Percentiles rank a stretch among this genome's conserved stretches.
These are phyloP conservation scores for Pecoramyces ruminantium DNA, from an alignment of 192 early-diverging fungal genomes.

Conservation along the genomic window DNA sequence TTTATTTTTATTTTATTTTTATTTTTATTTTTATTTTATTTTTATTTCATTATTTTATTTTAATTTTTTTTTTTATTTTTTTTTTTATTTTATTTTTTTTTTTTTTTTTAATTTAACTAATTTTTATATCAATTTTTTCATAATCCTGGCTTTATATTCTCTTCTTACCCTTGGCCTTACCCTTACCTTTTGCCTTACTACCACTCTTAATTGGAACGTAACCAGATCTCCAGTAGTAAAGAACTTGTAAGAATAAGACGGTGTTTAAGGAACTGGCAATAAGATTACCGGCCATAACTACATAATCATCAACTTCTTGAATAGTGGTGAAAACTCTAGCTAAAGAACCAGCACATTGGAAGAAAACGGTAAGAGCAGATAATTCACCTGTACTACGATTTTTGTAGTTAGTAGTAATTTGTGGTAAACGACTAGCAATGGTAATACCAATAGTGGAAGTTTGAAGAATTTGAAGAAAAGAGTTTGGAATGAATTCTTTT, in stretches of 20 bases:
- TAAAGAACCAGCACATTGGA: conserved; percentile 69
- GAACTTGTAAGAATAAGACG: conserved; percentile 59
- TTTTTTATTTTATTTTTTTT: not conserved
- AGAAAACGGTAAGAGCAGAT: conserved; percentile 72
- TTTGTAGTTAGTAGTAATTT: conserved; percentile 68
- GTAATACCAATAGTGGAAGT: conserved; percentile 59
- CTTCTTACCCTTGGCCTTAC: not conserved
- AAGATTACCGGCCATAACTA: conserved; percentile 51
- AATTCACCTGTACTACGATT: conserved; percentile 79
- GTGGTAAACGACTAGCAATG: conserved; percentile 70
- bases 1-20: no score
- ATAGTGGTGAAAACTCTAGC: conserved; percentile 86
- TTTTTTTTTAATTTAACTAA: not conserved
- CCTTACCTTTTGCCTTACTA: not conserved
- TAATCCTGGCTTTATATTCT: not conserved
- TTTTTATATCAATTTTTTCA: not conserved
- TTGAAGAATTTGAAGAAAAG: conserved; percentile 47
- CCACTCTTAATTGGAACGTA: not conserved
- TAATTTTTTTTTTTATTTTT: not conserved
- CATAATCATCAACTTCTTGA: conserved; percentile 69
- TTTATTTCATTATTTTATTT: not conserved
- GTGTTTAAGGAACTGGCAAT: conserved; percentile 60
- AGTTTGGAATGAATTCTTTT: not conserved
- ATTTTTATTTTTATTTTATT: not conserved
- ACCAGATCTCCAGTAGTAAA: conserved; percentile 46